These are phyloP conservation scores for Cryptococcus sp. DNA, from an alignment of 1,284 basidiomycete species.

Conservation along the genomic window DNA sequence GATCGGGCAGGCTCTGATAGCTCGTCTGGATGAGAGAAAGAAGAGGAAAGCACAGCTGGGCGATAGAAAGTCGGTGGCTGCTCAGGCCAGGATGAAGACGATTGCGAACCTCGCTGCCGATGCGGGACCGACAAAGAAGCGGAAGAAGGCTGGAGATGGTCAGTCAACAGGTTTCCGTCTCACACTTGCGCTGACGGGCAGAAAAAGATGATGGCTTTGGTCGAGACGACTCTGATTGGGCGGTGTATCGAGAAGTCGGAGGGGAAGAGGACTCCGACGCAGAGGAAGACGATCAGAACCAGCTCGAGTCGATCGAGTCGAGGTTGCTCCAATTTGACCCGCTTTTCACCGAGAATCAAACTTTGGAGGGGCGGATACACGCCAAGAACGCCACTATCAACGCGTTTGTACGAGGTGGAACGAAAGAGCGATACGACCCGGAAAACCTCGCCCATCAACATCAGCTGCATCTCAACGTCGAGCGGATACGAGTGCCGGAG, in stretches of 20 bases:
- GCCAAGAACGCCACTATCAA: slow-evolving; percentile 76
- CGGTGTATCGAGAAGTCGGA: slow-evolving; percentile 94
- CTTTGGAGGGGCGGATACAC: slow-evolving; percentile 68
- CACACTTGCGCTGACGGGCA: slow-evolving; percentile 27
- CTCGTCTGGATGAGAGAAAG: slow-evolving; percentile 76
- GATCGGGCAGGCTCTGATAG: slow-evolving; percentile 61
- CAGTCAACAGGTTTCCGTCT: slow-evolving; percentile 26
- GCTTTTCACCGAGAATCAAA: slow-evolving; percentile 71
- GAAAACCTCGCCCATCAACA: slow-evolving; percentile 56
- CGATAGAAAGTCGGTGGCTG: slow-evolving; percentile 88
- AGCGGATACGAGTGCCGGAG: slow-evolving; percentile 88
- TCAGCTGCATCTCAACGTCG: slow-evolving; percentile 87
- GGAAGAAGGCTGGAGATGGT: slow-evolving; percentile 75
- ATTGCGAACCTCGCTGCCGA: slow-evolving; percentile 88
- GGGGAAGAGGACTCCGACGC: slow-evolving; percentile 83
- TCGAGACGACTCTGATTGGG: slow-evolving; percentile 94
- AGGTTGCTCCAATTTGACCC: slow-evolving; percentile 80
- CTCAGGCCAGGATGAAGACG: slow-evolving; percentile 95
- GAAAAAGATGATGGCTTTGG: slow-evolving; percentile 83
- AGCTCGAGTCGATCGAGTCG: slow-evolving; percentile 69
- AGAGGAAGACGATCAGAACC: slow-evolving; percentile 82
- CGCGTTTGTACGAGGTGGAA: slow-evolving; percentile 61
- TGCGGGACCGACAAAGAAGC: slow-evolving; percentile 61
- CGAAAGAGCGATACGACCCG: slow-evolving; percentile 57
- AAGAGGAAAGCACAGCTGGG: slow-evolving; percentile 75